phyloP scores from a whole-genome alignment of 345 rosid genomes.

The Acer yangbiense region DNA sequence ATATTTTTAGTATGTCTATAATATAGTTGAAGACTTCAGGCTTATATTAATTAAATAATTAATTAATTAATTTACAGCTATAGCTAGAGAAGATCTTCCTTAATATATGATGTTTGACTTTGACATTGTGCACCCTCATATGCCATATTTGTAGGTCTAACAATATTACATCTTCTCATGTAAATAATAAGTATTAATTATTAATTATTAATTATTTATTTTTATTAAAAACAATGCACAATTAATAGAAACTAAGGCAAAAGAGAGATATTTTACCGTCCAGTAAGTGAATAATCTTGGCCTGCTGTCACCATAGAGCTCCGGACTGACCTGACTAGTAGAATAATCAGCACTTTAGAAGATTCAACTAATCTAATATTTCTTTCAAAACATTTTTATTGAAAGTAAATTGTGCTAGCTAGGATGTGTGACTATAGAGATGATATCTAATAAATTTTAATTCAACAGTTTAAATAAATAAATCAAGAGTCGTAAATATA shows the following conservation, averaged over 20 bases:
- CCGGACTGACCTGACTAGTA: slow-evolving; percentile 99
- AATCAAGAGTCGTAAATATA: too few species aligned
- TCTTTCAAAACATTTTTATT: neutral
- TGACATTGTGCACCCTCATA: neutral
- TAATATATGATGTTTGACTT: slow-evolving; percentile 22
- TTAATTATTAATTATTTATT: neutral
- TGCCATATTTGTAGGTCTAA: neutral
- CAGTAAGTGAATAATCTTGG: slow-evolving; percentile 96
- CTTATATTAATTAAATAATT: too few species aligned
- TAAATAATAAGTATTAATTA: neutral
- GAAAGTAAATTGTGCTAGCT: neutral
- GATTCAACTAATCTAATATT: neutral
- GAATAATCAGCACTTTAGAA: slow-evolving; percentile 63
- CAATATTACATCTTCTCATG: neutral
- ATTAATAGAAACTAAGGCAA: neutral
- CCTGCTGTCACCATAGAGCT: slow-evolving; percentile 96
- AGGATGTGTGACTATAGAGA: too few species aligned
- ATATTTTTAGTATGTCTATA: too few species aligned
- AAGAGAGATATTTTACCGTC: slow-evolving; percentile 62
- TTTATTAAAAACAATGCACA: neutral
- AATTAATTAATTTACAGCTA: too few species aligned
- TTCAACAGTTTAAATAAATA: neutral
- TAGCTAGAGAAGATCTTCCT: neutral
- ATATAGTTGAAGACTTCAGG: too few species aligned
- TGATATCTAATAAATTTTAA: too few species aligned